phyloP scores from a whole-genome alignment of 768 basidiomycete genomes.

The Gautieria morchelliformis region DNA sequence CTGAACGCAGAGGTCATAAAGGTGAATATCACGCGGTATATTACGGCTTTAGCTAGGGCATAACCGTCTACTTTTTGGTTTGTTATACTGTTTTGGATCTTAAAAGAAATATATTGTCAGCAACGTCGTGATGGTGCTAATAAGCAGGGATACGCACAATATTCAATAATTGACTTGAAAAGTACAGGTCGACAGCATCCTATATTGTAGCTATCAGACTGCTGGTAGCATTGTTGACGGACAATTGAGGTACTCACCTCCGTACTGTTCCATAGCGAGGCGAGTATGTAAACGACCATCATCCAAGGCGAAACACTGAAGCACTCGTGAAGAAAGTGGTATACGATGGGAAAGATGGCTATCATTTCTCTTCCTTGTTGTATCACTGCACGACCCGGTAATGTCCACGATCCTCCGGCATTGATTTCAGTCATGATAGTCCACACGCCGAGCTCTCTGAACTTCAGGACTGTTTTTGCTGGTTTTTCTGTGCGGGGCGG shows the following conservation, averaged over 20 bases:
- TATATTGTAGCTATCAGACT: neutral
- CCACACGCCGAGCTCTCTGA: neutral
- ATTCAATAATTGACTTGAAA: constrained; percentile 1
- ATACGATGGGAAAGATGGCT: neutral
- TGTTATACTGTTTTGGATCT: constrained; percentile 5
- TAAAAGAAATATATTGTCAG: neutral
- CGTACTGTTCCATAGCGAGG: constrained; percentile 1
- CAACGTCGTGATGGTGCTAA: neutral
- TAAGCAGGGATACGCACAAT: neutral
- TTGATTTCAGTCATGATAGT: neutral
- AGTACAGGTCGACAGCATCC: neutral
- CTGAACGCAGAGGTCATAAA: neutral
- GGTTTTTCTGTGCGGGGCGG: neutral
- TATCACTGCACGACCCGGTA: neutral
- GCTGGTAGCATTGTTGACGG: neutral
- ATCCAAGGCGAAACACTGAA: neutral
- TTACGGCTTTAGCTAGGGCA: neutral
- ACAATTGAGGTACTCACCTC: neutral
- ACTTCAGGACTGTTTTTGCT: neutral
- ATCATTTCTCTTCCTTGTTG: neutral
- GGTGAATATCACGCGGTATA: neutral
- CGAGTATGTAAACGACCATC: neutral
- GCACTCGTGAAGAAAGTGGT: constrained; percentile 5
- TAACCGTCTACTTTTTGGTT: neutral
- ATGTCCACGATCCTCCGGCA: neutral